Conservation (phyloP, 768 basidiomycete species). For the Hericium rajendrae region DNA sequence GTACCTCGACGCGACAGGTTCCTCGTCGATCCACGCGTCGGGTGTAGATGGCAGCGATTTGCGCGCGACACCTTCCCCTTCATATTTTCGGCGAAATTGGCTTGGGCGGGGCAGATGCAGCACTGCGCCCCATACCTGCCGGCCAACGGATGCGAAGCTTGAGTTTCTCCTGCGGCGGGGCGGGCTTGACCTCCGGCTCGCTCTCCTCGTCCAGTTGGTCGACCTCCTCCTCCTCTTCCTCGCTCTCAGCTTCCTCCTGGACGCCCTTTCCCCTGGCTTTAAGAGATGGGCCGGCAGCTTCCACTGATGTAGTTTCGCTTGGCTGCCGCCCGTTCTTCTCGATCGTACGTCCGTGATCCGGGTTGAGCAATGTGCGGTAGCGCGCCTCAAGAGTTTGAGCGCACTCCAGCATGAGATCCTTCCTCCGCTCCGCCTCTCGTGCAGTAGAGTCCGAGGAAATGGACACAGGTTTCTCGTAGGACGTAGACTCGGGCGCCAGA, state of each 20-base stretch:
- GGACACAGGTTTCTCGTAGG: constrained; percentile 19
- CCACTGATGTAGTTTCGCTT: constrained; percentile 2
- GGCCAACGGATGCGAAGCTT: constrained; percentile 19
- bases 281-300: not conserved
- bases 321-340: constrained; percentile 5
- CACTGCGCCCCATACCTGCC: constrained; percentile 26
- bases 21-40: too few relatives aligned
- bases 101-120: constrained; percentile 26
- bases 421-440: constrained; percentile 37
- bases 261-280: not conserved
- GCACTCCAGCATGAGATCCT: constrained; percentile 63
- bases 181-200: not conserved
- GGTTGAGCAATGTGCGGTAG: constrained; percentile 62
- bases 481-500: constrained; percentile 34
- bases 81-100: not conserved
- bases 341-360: constrained; percentile 10
- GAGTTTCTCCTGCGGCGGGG: constrained; percentile 10
- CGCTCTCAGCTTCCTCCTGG: constrained; percentile 3
- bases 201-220: constrained; percentile 5
- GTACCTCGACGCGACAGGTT: not conserved
- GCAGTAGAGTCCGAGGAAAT: constrained; percentile 20
- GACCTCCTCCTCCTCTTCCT: constrained; percentile 1
- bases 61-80: not conserved
- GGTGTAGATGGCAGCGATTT: not conserved
- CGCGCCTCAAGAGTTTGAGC: constrained; percentile 61